Evolutionary conservation across 148 eudicot species (phyloP).

Genomic region (Simmondsia chinensis): DNA sequence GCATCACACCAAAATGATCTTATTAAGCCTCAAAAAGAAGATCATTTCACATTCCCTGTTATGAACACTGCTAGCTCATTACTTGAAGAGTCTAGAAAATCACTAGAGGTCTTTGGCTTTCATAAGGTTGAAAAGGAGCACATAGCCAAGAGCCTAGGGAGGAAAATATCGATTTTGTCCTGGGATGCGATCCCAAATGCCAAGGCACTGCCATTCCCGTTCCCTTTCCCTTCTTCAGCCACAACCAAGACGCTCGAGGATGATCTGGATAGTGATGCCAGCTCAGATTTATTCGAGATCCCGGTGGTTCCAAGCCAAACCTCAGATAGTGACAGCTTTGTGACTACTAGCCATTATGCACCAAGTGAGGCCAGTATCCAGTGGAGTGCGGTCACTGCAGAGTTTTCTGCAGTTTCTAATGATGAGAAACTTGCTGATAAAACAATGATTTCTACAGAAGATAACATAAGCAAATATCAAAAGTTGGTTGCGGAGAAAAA

Average conservation of each 20-base stretch:
- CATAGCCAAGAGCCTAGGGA: slow-evolving; percentile 32
- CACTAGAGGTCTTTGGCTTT: slow-evolving; percentile 64
- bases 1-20: slow-evolving; percentile 1
- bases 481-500: slow-evolving; percentile 1
- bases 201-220: slow-evolving; percentile 6
- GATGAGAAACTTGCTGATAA: background rate
- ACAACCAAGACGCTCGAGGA: too few species aligned
- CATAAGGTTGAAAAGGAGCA: slow-evolving; percentile 22
- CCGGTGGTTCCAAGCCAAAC: slow-evolving; percentile 9
- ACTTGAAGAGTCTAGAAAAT: slow-evolving; percentile 32
- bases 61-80: slow-evolving; percentile 6
- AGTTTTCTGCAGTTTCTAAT: slow-evolving; percentile 24
- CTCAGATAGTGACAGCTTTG: slow-evolving; percentile 15
- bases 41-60: slow-evolving; percentile 29
- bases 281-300: slow-evolving; percentile 82
- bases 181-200: slow-evolving; percentile 79
- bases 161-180: slow-evolving; percentile 50
- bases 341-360: slow-evolving; percentile 27
- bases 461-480: slow-evolving; percentile 6
- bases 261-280: slow-evolving; percentile 58
- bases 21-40: slow-evolving; percentile 4
- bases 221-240: slow-evolving; percentile 14
- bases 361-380: slow-evolving; percentile 64
- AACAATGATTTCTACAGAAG: too few species aligned
- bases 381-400: slow-evolving; percentile 58